phyloP scores from a whole-genome alignment of 1,284 basidiomycete genomes.

The Tilletia setariae region DNA sequence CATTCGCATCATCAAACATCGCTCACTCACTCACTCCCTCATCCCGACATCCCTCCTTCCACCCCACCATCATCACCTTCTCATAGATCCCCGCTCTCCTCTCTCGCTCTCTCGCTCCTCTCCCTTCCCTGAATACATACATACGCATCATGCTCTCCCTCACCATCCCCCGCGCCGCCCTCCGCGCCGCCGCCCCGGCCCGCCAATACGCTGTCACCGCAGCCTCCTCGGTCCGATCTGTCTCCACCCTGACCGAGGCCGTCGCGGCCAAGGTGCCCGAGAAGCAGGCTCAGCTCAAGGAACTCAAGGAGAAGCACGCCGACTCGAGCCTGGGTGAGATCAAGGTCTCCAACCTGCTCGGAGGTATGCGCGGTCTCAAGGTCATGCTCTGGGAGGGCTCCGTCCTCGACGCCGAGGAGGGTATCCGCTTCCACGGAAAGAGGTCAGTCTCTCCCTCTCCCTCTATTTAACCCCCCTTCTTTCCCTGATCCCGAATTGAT shows the following conservation, averaged over 20 bases:
- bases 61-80: constrained; percentile 24
- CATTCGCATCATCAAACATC: background rate
- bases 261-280: constrained; percentile 51
- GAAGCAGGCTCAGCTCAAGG: constrained; percentile 53
- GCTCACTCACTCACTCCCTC: background rate
- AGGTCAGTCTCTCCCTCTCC: background rate
- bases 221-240: constrained; percentile 39
- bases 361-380: constrained; percentile 54
- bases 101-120: background rate
- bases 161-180: constrained; percentile 46
- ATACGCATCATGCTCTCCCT: constrained; percentile 43
- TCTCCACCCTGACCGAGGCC: constrained; percentile 50
- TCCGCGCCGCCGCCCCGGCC: constrained; percentile 42
- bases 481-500: background rate
- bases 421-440: constrained; percentile 53
- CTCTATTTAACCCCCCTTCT: background rate
- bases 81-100: constrained; percentile 18
- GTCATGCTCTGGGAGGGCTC: constrained; percentile 55
- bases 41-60: background rate
- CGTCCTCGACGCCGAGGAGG: constrained; percentile 52
- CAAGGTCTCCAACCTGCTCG: constrained; percentile 50
- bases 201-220: constrained; percentile 47
- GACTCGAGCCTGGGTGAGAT: constrained; percentile 49
- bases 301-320: constrained; percentile 50
- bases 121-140: background rate